These are phyloP conservation scores for Dendrostoma leiphaemia DNA, from an alignment of 2,329 filamentous ascomycete species.

Conservation along the genomic window DNA sequence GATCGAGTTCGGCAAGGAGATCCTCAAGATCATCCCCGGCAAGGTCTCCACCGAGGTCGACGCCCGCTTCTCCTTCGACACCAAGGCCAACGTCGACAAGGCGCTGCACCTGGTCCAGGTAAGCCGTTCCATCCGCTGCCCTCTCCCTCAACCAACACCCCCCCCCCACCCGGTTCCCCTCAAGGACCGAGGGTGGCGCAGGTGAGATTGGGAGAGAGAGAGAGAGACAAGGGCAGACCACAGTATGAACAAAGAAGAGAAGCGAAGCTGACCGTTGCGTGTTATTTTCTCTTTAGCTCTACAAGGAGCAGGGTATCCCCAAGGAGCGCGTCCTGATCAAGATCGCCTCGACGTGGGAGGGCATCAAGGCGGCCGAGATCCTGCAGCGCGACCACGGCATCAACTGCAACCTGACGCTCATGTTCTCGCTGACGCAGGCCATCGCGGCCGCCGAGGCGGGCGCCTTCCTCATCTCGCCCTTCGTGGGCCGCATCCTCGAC, in stretches of 20 bases:
- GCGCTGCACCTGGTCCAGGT: constrained; percentile 96
- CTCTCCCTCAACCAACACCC: too few species aligned
- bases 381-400: constrained; percentile 93
- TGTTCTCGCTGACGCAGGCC: constrained; percentile 95
- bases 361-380: constrained; percentile 97
- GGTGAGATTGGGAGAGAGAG: too few species aligned
- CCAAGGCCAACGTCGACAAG: constrained; percentile 88
- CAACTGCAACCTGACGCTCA: constrained; percentile 98
- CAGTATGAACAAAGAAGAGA: not conserved
- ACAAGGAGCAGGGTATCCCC: constrained; percentile 85
- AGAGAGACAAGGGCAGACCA: too few species aligned
- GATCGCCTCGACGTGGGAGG: constrained; percentile 98
- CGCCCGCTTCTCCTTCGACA: constrained; percentile 93
- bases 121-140: constrained; percentile 35
- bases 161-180: too few species aligned
- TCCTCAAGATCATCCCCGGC: constrained; percentile 93
- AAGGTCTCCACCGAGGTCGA: constrained; percentile 99
- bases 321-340: constrained; percentile 98
- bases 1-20: constrained; percentile 97
- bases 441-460: constrained; percentile 93
- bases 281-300: constrained; percentile 61
- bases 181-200: too few species aligned
- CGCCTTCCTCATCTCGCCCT: constrained; percentile 97
- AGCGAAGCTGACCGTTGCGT: not conserved
- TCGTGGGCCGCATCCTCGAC: constrained; percentile 98